Conservation (phyloP, 768 basidiomycete genomes). For the Hemileccinum rubropunctum region DNA sequence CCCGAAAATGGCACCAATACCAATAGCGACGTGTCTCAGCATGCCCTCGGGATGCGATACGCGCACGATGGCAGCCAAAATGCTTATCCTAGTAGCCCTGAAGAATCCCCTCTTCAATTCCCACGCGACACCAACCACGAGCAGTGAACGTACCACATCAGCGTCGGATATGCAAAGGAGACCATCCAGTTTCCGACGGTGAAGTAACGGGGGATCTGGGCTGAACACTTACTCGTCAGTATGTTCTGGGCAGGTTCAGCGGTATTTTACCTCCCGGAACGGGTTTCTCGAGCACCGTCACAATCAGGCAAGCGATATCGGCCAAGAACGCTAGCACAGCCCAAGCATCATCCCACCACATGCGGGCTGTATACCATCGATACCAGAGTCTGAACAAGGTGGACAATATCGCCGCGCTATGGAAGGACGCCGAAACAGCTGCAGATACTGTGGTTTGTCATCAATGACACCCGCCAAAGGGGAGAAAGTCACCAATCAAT, state of each 20-base stretch:
- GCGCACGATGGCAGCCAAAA: slow-evolving; percentile 19
- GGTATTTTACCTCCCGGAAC: slow-evolving; percentile 1
- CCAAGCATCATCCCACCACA: slow-evolving; percentile 29
- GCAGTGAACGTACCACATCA: slow-evolving; percentile 8
- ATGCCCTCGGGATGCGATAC: slow-evolving; percentile 13
- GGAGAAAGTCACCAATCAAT: slow-evolving; percentile 11
- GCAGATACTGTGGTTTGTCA: neutral
- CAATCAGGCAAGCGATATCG: slow-evolving; percentile 9
- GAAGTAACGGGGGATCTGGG: slow-evolving; percentile 5
- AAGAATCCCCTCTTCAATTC: neutral
- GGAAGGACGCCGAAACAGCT: slow-evolving; percentile 19
- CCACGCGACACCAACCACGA: neutral
- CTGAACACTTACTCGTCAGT: slow-evolving; percentile 2
- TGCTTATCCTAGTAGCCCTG: slow-evolving; percentile 24
- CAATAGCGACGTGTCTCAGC: slow-evolving; percentile 1
- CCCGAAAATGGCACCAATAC: slow-evolving; percentile 12
- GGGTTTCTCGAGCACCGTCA: slow-evolving; percentile 5
- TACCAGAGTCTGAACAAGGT: slow-evolving; percentile 26
- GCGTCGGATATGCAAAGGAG: slow-evolving; percentile 12
- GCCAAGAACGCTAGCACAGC: slow-evolving; percentile 15
- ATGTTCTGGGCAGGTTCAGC: neutral
- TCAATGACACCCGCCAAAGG: neutral
- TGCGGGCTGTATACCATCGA: slow-evolving; percentile 12
- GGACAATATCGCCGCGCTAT: slow-evolving; percentile 18
- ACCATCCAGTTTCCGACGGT: slow-evolving; percentile 8